These are phyloP conservation scores for Hanseniaspora taiwanica DNA, from an alignment of 805 yeast species.

Conservation along the genomic window DNA sequence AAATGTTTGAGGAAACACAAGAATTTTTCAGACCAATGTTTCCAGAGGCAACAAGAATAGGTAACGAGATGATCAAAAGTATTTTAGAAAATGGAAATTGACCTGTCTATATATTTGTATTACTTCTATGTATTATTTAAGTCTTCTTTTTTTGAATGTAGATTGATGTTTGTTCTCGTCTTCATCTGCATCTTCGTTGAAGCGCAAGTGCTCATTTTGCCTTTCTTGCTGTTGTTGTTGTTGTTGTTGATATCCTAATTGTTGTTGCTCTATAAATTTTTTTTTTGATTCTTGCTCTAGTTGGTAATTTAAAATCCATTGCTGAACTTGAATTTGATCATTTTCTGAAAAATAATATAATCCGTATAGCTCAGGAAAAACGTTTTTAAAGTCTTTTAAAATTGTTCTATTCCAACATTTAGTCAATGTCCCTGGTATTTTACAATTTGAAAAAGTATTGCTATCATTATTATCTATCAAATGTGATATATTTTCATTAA, in stretches of 20 bases:
- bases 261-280: not conserved
- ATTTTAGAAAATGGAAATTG: conserved; percentile 33
- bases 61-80: conserved; percentile 87
- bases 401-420: conserved; percentile 22
- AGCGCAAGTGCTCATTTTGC: too few relatives aligned
- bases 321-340: not conserved
- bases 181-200: too few relatives aligned
- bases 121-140: not conserved
- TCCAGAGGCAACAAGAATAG: conserved; percentile 75
- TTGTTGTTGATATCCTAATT: not conserved
- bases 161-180: too few relatives aligned
- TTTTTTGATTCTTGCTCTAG: not conserved
- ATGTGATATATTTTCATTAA: not conserved
- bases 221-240: not conserved
- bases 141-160: not conserved
- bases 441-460: too few relatives aligned
- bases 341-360: not conserved
- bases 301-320: not conserved
- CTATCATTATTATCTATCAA: too few relatives aligned
- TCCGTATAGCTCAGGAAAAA: conserved; percentile 20
- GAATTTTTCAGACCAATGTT: conserved; percentile 76
- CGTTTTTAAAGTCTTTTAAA: conserved; percentile 14
- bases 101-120: not conserved
- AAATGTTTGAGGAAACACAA: conserved; percentile 68
- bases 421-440: not conserved